A percentile compares a stretch with the other conserved stretches of the same genome.
phyloP scores from a whole-genome alignment of 441 rosid species.

The Viola pubescens region DNA sequence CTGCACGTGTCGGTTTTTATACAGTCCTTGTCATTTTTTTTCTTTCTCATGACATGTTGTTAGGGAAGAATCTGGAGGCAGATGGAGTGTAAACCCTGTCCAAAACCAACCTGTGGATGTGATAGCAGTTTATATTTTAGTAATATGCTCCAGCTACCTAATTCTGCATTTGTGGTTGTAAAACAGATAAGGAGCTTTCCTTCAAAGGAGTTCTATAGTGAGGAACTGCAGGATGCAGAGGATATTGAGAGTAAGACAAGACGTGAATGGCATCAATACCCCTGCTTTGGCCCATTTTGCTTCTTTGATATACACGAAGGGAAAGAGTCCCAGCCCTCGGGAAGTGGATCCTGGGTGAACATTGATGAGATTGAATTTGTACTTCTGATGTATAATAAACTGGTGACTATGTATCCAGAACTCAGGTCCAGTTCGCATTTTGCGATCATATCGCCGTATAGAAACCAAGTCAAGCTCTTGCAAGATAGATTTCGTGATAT shows the following conservation, averaged over 20 bases:
- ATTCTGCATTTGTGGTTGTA: constrained; percentile 1
- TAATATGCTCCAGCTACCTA: background rate
- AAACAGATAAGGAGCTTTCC: constrained; percentile 84
- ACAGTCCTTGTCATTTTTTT: too few species aligned
- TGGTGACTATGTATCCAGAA: constrained; percentile 60
- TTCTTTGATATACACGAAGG: constrained; percentile 83
- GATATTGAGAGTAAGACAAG: constrained; percentile 53
- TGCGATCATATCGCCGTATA: constrained; percentile 83
- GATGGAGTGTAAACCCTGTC: too few species aligned
- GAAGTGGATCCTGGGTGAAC: constrained; percentile 80
- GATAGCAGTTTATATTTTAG: background rate
- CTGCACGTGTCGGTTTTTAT: too few species aligned
- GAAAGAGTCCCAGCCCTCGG: constrained; percentile 70
- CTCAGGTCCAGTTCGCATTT: constrained; percentile 81
- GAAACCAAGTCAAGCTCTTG: constrained; percentile 82
- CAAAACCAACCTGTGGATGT: background rate
- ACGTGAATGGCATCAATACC: constrained; percentile 71
- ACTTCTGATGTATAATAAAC: constrained; percentile 63
- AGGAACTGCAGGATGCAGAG: constrained; percentile 72
- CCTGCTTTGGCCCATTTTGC: constrained; percentile 84
- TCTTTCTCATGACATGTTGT: too few species aligned
- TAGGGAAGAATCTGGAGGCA: too few species aligned
- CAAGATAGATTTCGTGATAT: constrained; percentile 61
- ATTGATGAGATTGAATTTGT: constrained; percentile 76
- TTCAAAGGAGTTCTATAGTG: constrained; percentile 72